A percentile compares a stretch with the other conserved stretches of the same genome.
These are phyloP conservation scores for Pythium grandisporangium DNA, from an alignment of 352 stramenopile genomes.

Conservation along the genomic window DNA sequence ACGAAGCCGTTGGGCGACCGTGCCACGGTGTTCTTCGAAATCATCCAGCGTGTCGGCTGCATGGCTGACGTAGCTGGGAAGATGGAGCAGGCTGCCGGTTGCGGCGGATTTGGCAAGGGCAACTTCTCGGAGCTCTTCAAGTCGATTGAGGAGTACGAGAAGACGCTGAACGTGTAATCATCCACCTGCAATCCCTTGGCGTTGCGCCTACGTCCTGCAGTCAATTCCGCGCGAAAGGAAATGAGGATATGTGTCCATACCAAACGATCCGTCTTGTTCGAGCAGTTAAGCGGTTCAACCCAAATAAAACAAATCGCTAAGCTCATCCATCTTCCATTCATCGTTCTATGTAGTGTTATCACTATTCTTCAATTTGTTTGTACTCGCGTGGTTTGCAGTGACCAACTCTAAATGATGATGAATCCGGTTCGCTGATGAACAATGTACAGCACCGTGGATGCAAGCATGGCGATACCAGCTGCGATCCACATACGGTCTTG, in stretches of 20 bases:
- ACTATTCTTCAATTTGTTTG: too few relatives aligned
- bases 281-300: too few relatives aligned
- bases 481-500: constrained; percentile 77
- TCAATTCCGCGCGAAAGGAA: too few relatives aligned
- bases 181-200: too few relatives aligned
- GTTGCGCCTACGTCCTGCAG: not conserved
- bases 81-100: constrained; percentile 71
- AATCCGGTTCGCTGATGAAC: constrained; percentile 68
- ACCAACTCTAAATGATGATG: constrained; percentile 56
- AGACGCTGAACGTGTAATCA: constrained; percentile 73
- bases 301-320: too few relatives aligned
- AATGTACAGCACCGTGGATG: constrained; percentile 62
- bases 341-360: not conserved
- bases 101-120: constrained; percentile 87
- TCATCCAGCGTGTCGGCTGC: constrained; percentile 91
- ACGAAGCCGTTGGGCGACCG: constrained; percentile 84
- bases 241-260: too few relatives aligned
- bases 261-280: too few relatives aligned
- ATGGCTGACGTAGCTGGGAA: constrained; percentile 57
- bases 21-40: constrained; percentile 88
- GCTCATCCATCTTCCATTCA: too few relatives aligned
- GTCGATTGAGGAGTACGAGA: constrained; percentile 89
- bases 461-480: constrained; percentile 44
- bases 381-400: too few relatives aligned
- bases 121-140: constrained; percentile 92